Conservation (phyloP, 768 basidiomycete species). For the Melanogaster broomeanus region DNA sequence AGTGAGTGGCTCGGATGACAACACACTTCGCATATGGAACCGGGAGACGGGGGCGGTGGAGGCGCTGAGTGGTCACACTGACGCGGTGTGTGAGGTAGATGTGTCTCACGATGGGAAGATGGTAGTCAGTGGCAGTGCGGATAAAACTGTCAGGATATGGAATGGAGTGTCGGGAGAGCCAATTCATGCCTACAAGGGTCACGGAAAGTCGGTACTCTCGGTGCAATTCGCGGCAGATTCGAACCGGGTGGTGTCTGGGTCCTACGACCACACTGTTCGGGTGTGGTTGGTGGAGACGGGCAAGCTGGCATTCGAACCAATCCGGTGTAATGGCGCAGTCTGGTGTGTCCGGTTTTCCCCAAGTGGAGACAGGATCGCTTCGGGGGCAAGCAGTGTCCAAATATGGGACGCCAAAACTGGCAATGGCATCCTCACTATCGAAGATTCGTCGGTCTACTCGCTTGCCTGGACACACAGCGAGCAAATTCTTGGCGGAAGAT, state of each 20-base stretch:
- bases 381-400: background rate
- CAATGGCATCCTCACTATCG: background rate
- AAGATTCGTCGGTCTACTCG: background rate
- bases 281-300: conserved; percentile 6
- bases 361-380: conserved; percentile 1
- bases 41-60: background rate
- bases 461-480: background rate
- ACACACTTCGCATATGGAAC: background rate
- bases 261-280: conserved; percentile 29
- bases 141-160: conserved; percentile 2
- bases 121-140: conserved; percentile 1
- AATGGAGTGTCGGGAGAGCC: background rate
- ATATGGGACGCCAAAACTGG: background rate
- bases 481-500: background rate
- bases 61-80: background rate
- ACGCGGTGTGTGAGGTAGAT: background rate
- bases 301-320: background rate
- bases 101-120: background rate
- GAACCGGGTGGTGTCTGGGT: conserved; percentile 41
- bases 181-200: background rate
- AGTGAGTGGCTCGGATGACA: background rate
- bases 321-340: background rate
- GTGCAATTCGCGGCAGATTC: conserved; percentile 45
- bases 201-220: conserved; percentile 21
- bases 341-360: conserved; percentile 1